phyloP scores from a whole-genome alignment of 345 rosid species.

The Durio zibethinus region DNA sequence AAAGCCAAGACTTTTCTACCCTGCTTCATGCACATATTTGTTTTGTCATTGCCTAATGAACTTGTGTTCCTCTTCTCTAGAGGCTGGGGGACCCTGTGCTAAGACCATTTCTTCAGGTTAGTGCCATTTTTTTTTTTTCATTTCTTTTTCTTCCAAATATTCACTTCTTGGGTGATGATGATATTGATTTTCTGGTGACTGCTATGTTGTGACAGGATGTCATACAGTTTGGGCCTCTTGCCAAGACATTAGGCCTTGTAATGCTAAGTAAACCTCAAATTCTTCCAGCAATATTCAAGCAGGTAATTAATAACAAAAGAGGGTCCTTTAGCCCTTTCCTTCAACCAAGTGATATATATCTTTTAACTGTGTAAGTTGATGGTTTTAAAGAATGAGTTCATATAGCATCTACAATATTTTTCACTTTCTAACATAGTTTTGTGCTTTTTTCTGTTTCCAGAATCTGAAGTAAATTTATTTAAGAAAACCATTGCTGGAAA shows the following conservation, averaged over 20 bases:
- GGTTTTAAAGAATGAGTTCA: neutral
- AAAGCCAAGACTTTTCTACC: neutral
- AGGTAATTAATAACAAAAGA: conserved; percentile 38
- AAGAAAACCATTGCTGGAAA: neutral
- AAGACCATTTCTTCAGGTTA: conserved; percentile 91
- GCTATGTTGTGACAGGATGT: conserved; percentile 51
- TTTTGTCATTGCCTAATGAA: conserved; percentile 13
- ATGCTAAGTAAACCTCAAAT: conserved; percentile 83
- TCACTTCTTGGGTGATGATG: neutral
- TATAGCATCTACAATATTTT: neutral
- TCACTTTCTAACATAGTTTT: neutral
- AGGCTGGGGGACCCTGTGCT: conserved; percentile 79
- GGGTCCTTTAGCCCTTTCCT: neutral
- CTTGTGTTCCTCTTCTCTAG: conserved; percentile 34
- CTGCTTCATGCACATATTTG: neutral
- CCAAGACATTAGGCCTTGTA: conserved; percentile 92
- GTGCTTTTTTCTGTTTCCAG: neutral
- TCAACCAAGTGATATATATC: neutral
- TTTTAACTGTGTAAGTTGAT: neutral
- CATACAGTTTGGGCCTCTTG: conserved; percentile 75
- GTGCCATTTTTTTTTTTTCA: neutral
- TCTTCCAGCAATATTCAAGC: conserved; percentile 75
- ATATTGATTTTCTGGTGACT: conserved; percentile 4
- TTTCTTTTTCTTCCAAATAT: neutral
- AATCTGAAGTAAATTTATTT: neutral